Conservation (phyloP, 2,329 filamentous ascomycete species). For the Pleurostoma richardsiae region DNA sequence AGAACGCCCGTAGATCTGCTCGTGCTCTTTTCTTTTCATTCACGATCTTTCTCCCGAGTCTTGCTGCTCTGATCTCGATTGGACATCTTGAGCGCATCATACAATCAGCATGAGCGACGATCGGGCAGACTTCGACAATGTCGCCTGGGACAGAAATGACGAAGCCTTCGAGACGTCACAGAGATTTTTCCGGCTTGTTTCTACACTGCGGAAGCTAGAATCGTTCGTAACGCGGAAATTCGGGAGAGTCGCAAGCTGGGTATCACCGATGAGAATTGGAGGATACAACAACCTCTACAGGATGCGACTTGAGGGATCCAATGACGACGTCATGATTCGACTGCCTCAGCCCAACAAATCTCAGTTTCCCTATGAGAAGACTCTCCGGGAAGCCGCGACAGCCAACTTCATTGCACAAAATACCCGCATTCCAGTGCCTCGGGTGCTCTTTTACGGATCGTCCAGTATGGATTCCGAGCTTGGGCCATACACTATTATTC, state of each 20-base stretch:
- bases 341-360: conserved; percentile 7
- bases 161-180: neutral
- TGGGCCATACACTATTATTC: conserved; percentile 22
- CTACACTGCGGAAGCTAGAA: neutral
- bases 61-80: too few relatives aligned
- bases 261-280: conserved; percentile 5
- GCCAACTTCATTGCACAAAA: conserved; percentile 3
- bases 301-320: conserved; percentile 3
- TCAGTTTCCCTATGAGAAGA: conserved; percentile 11
- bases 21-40: too few relatives aligned
- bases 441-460: conserved; percentile 5
- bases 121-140: conserved; percentile 9
- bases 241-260: neutral
- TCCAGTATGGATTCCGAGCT: conserved; percentile 10
- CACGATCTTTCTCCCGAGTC: too few relatives aligned
- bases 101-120: too few relatives aligned
- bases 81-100: too few relatives aligned
- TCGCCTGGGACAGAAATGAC: conserved; percentile 6
- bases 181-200: conserved; percentile 2
- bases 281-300: conserved; percentile 12
- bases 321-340: conserved; percentile 7
- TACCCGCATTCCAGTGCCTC: conserved; percentile 5
- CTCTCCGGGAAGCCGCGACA: conserved; percentile 7
- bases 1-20: too few relatives aligned
- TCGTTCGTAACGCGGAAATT: neutral